A percentile compares a stretch with the other conserved stretches of the same genome.
Evolutionary conservation across 345 rosid species (phyloP).

Genomic region (Linum tenue): DNA sequence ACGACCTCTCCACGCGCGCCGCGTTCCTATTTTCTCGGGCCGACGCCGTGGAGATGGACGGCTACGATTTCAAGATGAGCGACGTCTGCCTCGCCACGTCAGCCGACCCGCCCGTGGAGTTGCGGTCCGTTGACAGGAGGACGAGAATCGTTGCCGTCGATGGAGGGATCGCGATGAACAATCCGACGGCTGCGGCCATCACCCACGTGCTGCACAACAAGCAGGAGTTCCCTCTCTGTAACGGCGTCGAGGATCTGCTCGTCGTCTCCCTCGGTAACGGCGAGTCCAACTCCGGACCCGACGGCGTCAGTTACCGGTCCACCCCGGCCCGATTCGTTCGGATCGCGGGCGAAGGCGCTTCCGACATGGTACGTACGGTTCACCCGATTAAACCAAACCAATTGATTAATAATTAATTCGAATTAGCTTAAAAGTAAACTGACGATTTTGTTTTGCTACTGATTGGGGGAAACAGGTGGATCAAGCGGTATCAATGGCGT

Average conservation of each 20-base stretch:
- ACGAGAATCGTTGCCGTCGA: constrained; percentile 60
- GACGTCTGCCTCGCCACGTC: constrained; percentile 78
- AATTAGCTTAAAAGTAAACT: not conserved
- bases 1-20: constrained; percentile 69
- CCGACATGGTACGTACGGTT: constrained; percentile 42
- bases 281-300: constrained; percentile 32
- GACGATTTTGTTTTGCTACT: constrained; percentile 5
- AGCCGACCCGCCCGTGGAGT: constrained; percentile 52
- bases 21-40: constrained; percentile 93
- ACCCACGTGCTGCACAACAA: constrained; percentile 85
- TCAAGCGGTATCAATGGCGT: constrained; percentile 91
- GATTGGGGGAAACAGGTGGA: constrained; percentile 42
- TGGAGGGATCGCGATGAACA: constrained; percentile 79
- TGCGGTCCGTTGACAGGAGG: constrained; percentile 51
- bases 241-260: constrained; percentile 58
- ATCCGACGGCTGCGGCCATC: constrained; percentile 86
- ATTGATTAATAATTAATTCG: not conserved
- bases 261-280: constrained; percentile 85
- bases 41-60: constrained; percentile 78
- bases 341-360: constrained; percentile 58
- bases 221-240: constrained; percentile 74
- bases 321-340: constrained; percentile 25
- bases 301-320: constrained; percentile 2
- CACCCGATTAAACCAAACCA: not conserved
- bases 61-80: constrained; percentile 71